Evolutionary conservation across 2,329 filamentous ascomycete genomes (phyloP), one percentile per base, ranked within the genome.

Genomic region (Penicillium polonicum): DNA sequence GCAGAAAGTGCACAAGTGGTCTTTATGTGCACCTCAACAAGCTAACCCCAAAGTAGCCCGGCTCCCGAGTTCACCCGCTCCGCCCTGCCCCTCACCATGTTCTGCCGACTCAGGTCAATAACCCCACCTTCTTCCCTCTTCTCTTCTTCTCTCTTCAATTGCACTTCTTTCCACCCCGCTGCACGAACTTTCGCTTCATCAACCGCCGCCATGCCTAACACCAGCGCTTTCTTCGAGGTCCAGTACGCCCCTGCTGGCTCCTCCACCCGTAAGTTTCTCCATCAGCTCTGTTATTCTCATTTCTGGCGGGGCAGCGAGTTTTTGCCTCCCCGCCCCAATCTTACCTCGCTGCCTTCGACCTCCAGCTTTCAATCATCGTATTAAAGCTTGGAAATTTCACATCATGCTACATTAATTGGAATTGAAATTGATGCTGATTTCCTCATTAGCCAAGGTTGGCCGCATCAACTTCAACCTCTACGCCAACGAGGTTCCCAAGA

Each of bases 391-490:
- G 48, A 44, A 54, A 62, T 58, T 55, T 53, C 36, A 36, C 31
- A 55, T 50, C 52, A 72, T 72, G 58, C 59, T 63, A 41, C 44
- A 58, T 54, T 55, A 56, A 60, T 52, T 68, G 57, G 57, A 59
- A 27, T 52, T 36, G 29, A 21, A 25, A 48, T 57, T 46, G 45
- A 56, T 52, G 33, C 62, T 67, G 27, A 67, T 46, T 57, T 21
- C 41, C 56, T 50, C 46, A 74, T 64, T 68, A 91, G 91, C 78
- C 61, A 89, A 94, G 80, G 71, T 69, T 52, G 91, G 89, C 72
- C 88, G 89, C 75, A 90, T 97, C 83, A 89, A 85, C 82, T 95
- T 97, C 83, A 87, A 88, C 71, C 90, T 97, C 76, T 96, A 82
- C 84, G 85, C 93, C 76, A 84, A 91, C 67, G 83, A 87, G 61